phyloP scores from a whole-genome alignment of 2,329 filamentous ascomycete genomes.

The Arthrobotrys sinensis region DNA sequence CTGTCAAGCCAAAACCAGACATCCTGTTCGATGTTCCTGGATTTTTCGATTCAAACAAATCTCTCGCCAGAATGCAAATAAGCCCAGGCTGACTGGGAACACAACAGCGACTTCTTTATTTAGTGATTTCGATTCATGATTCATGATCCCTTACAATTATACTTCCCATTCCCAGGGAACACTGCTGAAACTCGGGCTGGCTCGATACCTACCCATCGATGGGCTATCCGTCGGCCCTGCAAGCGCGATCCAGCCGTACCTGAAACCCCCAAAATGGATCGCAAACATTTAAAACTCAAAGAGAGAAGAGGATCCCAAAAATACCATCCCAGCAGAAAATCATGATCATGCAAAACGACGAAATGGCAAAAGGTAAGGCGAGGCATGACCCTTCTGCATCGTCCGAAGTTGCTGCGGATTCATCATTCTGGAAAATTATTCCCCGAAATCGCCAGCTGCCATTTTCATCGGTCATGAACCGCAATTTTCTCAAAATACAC shows the following conservation, averaged over 20 bases:
- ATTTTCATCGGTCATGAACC: slow-evolving; percentile 38
- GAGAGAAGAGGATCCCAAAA: slow-evolving; percentile 33
- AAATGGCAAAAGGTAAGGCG: slow-evolving; percentile 39
- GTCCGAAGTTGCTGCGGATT: slow-evolving; percentile 51
- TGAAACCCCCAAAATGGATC: slow-evolving; percentile 54
- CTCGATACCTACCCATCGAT: slow-evolving; percentile 32
- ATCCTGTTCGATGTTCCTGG: slow-evolving; percentile 23
- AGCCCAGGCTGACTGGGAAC: slow-evolving; percentile 19
- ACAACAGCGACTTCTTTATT: slow-evolving; percentile 41
- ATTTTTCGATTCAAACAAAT: slow-evolving; percentile 34
- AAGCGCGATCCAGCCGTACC: slow-evolving; percentile 59
- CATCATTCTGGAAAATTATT: slow-evolving; percentile 51
- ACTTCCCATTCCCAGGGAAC: slow-evolving; percentile 33
- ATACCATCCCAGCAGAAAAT: slow-evolving; percentile 30
- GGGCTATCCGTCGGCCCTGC: slow-evolving; percentile 37
- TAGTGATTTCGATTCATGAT: slow-evolving; percentile 29
- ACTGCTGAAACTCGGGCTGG: slow-evolving; percentile 38
- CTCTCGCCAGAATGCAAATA: slow-evolving; percentile 16
- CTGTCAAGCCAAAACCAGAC: slow-evolving; percentile 42
- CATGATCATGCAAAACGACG: slow-evolving; percentile 56
- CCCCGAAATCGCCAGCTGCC: slow-evolving; percentile 50
- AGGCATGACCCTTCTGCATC: slow-evolving; percentile 51
- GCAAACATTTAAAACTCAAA: slow-evolving; percentile 52
- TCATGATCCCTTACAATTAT: slow-evolving; percentile 34
- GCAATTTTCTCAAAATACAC: slow-evolving; percentile 13